Evolutionary conservation across 805 yeast genomes (phyloP), one percentile per base, ranked within the genome.

Genomic region (Ogataea paraovalis): DNA sequence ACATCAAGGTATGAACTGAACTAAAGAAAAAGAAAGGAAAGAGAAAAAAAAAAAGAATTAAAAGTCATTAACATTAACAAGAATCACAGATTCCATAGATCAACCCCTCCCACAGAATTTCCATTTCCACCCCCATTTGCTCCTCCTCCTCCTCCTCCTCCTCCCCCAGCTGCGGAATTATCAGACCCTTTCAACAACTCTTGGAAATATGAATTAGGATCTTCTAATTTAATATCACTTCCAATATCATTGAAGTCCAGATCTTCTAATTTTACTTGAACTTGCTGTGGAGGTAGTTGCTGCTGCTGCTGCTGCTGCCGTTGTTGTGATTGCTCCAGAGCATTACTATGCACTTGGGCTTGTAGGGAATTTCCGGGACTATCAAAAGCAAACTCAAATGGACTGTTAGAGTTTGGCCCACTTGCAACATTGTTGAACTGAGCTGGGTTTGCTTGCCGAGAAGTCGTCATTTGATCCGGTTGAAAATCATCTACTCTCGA

Each of bases 321-420:
- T n/a, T 43, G 50, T 19, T 30, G 45, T 41, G 14, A 13, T 9
- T 2, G 22, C n/a, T 27, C 16, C 23, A 13, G 23, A 20, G 20
- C 13, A 34, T 25, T 22, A 19, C 19, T 41, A 21, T 25, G 39
- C 21, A 34, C 33, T 27, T 12, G 42, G 22, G 18, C 38, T 23
- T 14, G 41, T 44, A 6, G 38, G 16, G 16, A 19, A n/a, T 34
- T 18, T 13, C 30, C 42, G 2, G 53, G 52, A 13, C 48, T 39
- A 20, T 54, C 52, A 28, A 47, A 45, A 14, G 41, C 45, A 23
- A 55, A 54, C 23, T 57, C 52, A 32, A 41, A 47, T 25, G 48
- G 50, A 34, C 48, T 47, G 33, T 42, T 40, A 4, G 45, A 28
- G 4, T 44, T 38, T 16, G 46, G 50, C 36, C 19, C 44, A 41